Evolutionary conservation across 768 basidiomycete species (phyloP).

Genomic region (Russula sp.): DNA sequence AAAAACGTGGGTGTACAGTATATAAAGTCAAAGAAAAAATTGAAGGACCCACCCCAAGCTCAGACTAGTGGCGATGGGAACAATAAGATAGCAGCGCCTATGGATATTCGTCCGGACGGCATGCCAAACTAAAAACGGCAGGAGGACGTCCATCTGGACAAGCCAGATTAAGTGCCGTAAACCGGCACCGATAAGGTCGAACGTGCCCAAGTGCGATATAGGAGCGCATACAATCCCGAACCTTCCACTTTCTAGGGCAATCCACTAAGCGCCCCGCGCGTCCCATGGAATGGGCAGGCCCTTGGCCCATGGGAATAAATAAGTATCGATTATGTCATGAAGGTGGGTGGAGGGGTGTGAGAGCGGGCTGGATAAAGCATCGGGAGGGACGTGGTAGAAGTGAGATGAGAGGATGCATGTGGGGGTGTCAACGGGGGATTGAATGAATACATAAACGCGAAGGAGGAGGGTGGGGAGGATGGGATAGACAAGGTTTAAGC

Average conservation of each 20-base stretch:
- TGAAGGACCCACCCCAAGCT: too few relatives aligned
- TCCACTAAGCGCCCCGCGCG: background rate
- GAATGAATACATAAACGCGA: background rate
- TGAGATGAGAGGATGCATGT: background rate
- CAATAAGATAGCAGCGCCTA: background rate
- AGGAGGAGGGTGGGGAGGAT: background rate
- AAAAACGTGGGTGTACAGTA: background rate
- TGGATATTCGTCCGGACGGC: background rate
- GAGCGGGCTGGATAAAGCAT: background rate
- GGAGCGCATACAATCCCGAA: background rate
- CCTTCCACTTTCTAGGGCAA: background rate
- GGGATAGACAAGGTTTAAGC: background rate
- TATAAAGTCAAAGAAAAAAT: too few relatives aligned
- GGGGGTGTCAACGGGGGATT: background rate
- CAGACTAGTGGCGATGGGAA: background rate
- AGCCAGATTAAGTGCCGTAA: background rate
- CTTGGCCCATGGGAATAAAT: slow-evolving; percentile 6
- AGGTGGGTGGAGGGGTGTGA: background rate
- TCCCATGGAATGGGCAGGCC: background rate
- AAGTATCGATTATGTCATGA: background rate
- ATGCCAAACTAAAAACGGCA: background rate
- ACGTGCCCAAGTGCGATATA: background rate
- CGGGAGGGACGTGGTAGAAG: background rate
- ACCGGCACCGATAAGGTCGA: slow-evolving; percentile 3
- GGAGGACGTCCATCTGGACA: background rate